These are phyloP conservation scores for Ganoderma lingzhi DNA, from an alignment of 1,284 basidiomycete species.

Conservation along the genomic window DNA sequence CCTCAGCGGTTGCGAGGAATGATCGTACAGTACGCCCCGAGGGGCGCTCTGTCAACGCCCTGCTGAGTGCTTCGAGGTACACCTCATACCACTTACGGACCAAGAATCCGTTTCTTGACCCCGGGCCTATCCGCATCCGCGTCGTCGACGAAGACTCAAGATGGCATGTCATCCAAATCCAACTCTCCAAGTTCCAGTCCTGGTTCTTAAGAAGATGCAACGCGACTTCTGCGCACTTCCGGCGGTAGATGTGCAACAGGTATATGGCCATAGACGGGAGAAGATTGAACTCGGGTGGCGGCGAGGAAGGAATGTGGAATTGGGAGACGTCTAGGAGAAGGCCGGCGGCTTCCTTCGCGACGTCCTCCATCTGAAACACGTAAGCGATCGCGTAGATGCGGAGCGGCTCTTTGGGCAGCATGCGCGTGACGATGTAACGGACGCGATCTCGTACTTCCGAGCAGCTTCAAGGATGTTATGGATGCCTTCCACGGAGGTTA, in stretches of 20 bases:
- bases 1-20: too few relatives aligned
- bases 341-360: conserved; percentile 4
- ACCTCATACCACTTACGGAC: background rate
- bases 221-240: background rate
- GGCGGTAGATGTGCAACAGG: background rate
- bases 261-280: background rate
- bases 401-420: conserved; percentile 12
- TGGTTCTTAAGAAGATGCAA: background rate
- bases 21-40: too few relatives aligned
- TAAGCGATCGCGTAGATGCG: conserved; percentile 27
- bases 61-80: too few relatives aligned
- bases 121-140: background rate
- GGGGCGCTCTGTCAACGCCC: too few relatives aligned
- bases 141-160: too few relatives aligned
- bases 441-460: conserved; percentile 33
- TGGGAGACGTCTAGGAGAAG: background rate
- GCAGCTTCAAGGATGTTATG: conserved; percentile 27
- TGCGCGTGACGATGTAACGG: conserved; percentile 16
- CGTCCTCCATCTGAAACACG: conserved; percentile 12
- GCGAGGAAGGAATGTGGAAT: background rate
- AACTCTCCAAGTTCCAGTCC: background rate
- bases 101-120: background rate
- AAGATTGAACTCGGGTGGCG: background rate
- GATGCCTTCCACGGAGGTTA: conserved; percentile 15
- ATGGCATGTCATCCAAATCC: background rate